Evolutionary conservation across 345 rosid genomes (phyloP).

Genomic region (Eucalyptus shirleyi): DNA sequence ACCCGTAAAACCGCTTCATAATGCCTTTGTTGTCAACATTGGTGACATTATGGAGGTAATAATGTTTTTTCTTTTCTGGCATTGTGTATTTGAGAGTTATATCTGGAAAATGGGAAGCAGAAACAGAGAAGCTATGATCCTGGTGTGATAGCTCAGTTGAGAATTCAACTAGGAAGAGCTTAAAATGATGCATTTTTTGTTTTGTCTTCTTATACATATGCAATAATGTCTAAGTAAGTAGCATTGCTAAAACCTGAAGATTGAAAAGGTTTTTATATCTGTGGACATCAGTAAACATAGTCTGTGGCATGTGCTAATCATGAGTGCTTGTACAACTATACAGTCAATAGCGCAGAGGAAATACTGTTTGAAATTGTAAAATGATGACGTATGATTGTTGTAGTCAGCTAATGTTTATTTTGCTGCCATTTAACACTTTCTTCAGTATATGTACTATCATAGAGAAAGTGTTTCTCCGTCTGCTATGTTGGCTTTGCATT

Average conservation of each 20-base stretch:
- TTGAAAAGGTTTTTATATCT: background rate
- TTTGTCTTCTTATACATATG: background rate
- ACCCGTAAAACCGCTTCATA: conserved; percentile 3
- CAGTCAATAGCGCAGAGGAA: background rate
- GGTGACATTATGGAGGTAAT: conserved; percentile 1
- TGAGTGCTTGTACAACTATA: background rate
- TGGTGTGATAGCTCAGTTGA: background rate
- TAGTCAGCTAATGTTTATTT: background rate
- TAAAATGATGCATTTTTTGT: background rate
- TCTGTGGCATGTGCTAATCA: background rate
- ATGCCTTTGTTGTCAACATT: conserved; percentile 11
- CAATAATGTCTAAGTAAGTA: background rate
- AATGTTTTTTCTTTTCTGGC: background rate
- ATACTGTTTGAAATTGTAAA: background rate
- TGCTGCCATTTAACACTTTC: background rate
- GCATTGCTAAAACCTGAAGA: background rate
- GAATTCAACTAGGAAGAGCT: background rate
- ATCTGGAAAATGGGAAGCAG: background rate
- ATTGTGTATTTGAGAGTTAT: background rate
- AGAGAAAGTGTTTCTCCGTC: background rate
- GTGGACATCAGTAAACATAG: background rate
- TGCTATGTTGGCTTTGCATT: background rate
- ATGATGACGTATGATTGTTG: background rate
- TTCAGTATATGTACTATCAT: background rate
- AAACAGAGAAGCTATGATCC: background rate